A percentile compares a stretch with the other conserved stretches of the same genome.
Conservation (phyloP, 2,329 filamentous ascomycete species). For the Aspergillus glaucus region DNA sequence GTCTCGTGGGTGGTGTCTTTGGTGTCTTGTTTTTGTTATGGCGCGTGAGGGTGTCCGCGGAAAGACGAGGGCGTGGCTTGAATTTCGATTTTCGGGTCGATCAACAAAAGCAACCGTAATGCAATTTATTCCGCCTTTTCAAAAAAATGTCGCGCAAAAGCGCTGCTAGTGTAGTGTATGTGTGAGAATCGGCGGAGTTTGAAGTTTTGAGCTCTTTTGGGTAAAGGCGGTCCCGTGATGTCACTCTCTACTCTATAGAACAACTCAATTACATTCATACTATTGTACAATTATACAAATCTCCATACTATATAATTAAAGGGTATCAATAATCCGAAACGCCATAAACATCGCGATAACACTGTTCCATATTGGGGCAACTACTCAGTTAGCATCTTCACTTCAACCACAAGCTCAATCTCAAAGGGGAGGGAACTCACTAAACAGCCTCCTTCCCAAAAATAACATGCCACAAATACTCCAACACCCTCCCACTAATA, state of each 20-base stretch:
- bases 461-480: conserved; percentile 60
- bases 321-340: background rate
- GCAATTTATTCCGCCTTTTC: background rate
- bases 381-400: conserved; percentile 10
- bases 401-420: too few relatives aligned
- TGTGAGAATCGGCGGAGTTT: conserved; percentile 1
- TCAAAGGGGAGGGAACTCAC: conserved; percentile 28
- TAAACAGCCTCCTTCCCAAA: conserved; percentile 38
- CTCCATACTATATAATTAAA: background rate
- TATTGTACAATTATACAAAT: too few relatives aligned
- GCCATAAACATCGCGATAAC: conserved; percentile 22
- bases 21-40: background rate
- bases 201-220: conserved; percentile 11
- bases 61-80: too few relatives aligned
- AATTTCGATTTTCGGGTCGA: too few relatives aligned
- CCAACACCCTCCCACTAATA: conserved; percentile 55
- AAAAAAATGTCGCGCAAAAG: background rate
- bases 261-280: conserved; percentile 4
- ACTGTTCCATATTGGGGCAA: conserved; percentile 21
- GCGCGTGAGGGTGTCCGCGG: too few relatives aligned
- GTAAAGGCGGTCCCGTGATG: conserved; percentile 14
- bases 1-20: background rate
- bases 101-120: background rate
- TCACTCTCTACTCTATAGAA: conserved; percentile 2
- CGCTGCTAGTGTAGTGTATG: background rate